Conservation (phyloP, 31 red algal species). For the Asparagopsis taxiformis region DNA sequence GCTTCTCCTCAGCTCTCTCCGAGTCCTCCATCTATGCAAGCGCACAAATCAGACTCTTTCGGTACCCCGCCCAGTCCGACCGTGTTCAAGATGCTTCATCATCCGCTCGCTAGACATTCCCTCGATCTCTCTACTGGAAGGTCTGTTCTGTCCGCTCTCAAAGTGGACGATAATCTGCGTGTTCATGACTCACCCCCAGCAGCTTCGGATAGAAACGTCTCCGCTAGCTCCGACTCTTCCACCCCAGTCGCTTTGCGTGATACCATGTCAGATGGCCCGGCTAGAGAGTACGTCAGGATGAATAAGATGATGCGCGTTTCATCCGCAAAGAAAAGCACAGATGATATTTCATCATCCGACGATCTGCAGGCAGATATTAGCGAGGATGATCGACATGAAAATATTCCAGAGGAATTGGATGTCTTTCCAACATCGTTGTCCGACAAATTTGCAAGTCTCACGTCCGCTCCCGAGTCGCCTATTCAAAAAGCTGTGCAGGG, state of each 20-base stretch:
- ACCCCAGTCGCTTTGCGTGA: background rate
- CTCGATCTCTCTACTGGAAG: background rate
- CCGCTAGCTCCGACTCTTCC: background rate
- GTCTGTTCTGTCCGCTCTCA: background rate
- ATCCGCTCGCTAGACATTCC: background rate
- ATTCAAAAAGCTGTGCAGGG: background rate
- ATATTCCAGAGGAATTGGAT: background rate
- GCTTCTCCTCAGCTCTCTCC: background rate
- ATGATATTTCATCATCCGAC: background rate
- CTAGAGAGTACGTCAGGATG: background rate
- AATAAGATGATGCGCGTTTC: background rate
- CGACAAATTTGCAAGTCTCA: conserved; percentile 4
- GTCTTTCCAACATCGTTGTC: background rate
- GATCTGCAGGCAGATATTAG: background rate
- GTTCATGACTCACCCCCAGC: background rate
- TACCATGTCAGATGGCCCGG: background rate
- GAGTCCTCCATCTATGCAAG: background rate
- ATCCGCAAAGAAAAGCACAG: background rate
- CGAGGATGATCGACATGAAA: background rate
- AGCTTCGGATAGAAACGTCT: background rate
- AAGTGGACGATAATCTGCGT: background rate
- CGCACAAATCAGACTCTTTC: too few relatives aligned
- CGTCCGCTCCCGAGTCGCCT: background rate
- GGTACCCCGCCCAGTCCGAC: background rate
- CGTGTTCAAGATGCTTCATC: background rate